Base-by-base conservation (phyloP, 345 rosid genomes). In the Populus deltoides region DNA sequence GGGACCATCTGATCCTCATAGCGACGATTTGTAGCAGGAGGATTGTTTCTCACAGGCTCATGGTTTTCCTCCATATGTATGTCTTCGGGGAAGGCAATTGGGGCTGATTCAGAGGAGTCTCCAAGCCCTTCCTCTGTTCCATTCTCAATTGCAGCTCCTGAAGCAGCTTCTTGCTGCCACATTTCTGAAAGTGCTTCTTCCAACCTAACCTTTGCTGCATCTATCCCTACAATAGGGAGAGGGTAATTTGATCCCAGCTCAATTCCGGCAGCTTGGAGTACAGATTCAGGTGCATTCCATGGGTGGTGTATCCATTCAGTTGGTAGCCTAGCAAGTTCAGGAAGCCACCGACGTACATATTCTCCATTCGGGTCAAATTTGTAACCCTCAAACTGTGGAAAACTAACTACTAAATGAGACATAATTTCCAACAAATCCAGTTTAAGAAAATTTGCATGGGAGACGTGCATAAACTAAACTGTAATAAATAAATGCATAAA, bases 261-360 rank as follows among this genome's bases (percentile, higher is more conserved):
- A 38, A 96, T 90, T 74, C 99, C 99, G 72, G 98, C 99, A 75
- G 99, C 98, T 82, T 91, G 94, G 74, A 93, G 98, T 11, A 96
- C 93, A 17, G 90, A 87, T 73, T 92, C 97, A 75, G 99, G 98
- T 61, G 99, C 93, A 75, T 92, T 90, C 99, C 99, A 93, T 0
- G 99, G 99, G 79, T 96, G 99, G 86, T 96, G 99, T 75, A 96
- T 93, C 99, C 99, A 96, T 77, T 96, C 99, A 47, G 99, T 93
- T 22, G 99, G 98, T 66, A 96, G 92, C 75, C 99, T 91, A 7
- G 98, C 88, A 73, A 96, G 94, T 73, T 96, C 99, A 8, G 99
- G 99, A 75, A 93, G 99, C 99, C 99, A 96, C 77, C 99, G 78
- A 24, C 99, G 87, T 7, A 92, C 99, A 72, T 96, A 96, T 85